These are phyloP conservation scores for Collybiopsis confluens DNA, from an alignment of 768 basidiomycete genomes.

Conservation along the genomic window DNA sequence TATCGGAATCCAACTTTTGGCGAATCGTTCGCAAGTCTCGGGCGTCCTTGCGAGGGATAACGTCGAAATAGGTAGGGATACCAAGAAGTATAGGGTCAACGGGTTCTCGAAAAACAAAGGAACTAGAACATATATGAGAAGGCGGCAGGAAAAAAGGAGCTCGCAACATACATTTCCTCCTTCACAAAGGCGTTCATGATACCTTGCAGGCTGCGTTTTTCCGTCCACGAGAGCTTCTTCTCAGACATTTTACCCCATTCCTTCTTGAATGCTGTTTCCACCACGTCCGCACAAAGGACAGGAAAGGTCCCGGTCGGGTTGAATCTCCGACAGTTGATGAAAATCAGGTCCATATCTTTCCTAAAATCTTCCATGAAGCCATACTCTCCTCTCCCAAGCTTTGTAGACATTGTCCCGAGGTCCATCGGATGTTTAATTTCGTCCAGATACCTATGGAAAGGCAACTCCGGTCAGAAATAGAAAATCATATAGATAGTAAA, in stretches of 20 bases:
- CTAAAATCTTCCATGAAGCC: constrained; percentile 77
- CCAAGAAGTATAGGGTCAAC: constrained; percentile 84
- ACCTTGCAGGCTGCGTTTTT: constrained; percentile 74
- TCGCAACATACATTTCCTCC: constrained; percentile 55
- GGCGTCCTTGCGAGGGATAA: constrained; percentile 81
- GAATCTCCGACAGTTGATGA: constrained; percentile 89
- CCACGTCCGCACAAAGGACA: constrained; percentile 59
- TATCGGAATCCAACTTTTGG: constrained; percentile 75
- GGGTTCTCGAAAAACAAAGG: constrained; percentile 75
- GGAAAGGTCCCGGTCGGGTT: constrained; percentile 82
- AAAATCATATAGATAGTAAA: background rate
- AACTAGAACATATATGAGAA: constrained; percentile 33
- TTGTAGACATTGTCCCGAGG: constrained; percentile 73
- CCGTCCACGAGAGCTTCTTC: constrained; percentile 67
- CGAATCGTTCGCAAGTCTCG: constrained; percentile 84
- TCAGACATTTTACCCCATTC: constrained; percentile 83
- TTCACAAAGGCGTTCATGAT: constrained; percentile 66
- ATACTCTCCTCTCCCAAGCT: constrained; percentile 67
- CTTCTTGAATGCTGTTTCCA: constrained; percentile 74
- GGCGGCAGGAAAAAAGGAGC: constrained; percentile 7
- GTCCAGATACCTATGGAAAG: constrained; percentile 68
- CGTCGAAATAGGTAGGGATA: constrained; percentile 85
- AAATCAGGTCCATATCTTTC: constrained; percentile 76
- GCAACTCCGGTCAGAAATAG: constrained; percentile 9
- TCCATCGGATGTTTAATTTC: constrained; percentile 96